These are phyloP conservation scores for Aureobasidium uvarum DNA, from an alignment of 2,329 filamentous ascomycete species.

Conservation along the genomic window DNA sequence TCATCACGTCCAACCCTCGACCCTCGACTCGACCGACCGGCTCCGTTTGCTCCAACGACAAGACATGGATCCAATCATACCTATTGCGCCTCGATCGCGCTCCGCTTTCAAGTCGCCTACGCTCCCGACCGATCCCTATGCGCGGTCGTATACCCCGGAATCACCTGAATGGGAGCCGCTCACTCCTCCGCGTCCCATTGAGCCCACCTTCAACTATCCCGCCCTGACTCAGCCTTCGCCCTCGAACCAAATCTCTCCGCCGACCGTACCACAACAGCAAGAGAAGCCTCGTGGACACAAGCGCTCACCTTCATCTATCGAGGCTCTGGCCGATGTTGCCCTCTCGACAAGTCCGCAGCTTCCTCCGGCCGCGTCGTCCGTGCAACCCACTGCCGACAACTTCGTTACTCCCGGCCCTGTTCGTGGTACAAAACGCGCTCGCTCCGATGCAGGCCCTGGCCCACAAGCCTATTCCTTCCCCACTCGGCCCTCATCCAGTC, in stretches of 20 bases:
- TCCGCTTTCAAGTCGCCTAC: constrained; percentile 35
- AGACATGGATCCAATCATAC: constrained; percentile 32
- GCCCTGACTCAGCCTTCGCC: constrained; percentile 20
- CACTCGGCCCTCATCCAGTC: constrained; percentile 50
- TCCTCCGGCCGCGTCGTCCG: constrained; percentile 19
- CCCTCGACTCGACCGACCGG: background rate
- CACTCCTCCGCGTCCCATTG: constrained; percentile 36
- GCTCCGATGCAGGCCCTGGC: constrained; percentile 56
- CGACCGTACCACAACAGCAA: background rate
- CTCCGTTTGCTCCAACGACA: background rate
- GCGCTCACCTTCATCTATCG: constrained; percentile 42
- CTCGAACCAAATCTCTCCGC: background rate
- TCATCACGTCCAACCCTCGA: background rate
- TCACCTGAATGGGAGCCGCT: constrained; percentile 39
- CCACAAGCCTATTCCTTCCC: constrained; percentile 43
- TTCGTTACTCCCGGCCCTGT: constrained; percentile 33
- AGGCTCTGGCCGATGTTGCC: constrained; percentile 47
- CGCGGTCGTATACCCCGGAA: constrained; percentile 37
- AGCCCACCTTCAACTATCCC: constrained; percentile 40
- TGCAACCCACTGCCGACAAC: constrained; percentile 29
- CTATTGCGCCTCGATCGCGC: constrained; percentile 32
- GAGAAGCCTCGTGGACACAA: constrained; percentile 31
- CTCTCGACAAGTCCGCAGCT: constrained; percentile 40
- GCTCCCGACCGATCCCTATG: constrained; percentile 8
- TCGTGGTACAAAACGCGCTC: constrained; percentile 52